Percentiles rank a stretch among this genome's conserved stretches.
These are phyloP conservation scores for Citrus medica DNA, from an alignment of 345 rosid genomes.

Conservation along the genomic window DNA sequence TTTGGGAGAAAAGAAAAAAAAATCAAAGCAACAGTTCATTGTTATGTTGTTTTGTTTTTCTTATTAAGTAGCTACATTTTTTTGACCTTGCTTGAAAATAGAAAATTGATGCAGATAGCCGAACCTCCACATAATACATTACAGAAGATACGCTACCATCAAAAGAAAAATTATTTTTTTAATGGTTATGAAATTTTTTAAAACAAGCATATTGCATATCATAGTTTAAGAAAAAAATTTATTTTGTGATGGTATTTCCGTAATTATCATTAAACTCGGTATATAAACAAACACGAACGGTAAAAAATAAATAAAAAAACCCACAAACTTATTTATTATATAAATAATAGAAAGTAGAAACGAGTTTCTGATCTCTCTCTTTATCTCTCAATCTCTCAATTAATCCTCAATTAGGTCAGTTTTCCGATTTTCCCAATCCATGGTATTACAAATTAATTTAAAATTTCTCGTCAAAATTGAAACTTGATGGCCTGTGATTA, in stretches of 20 bases:
- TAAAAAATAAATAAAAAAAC: neutral
- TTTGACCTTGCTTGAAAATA: no score
- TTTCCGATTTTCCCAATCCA: neutral
- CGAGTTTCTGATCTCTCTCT: neutral
- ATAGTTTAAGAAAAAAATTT: no score
- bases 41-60: no score
- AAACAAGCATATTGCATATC: no score
- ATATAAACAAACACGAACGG: neutral
- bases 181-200: no score
- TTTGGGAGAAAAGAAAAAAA: no score
- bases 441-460: neutral
- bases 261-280: neutral
- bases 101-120: no score
- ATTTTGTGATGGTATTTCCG: neutral
- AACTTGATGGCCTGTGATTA: neutral
- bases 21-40: no score
- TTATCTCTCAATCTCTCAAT: constrained; percentile 14
- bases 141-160: no score
- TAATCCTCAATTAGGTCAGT: constrained; percentile 15
- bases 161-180: no score
- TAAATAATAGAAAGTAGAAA: neutral
- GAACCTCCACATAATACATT: no score
- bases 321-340: neutral
- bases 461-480: neutral
- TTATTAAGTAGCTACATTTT: no score